Base-by-base conservation (phyloP, 768 basidiomycete species). In the Collybia nuda region DNA sequence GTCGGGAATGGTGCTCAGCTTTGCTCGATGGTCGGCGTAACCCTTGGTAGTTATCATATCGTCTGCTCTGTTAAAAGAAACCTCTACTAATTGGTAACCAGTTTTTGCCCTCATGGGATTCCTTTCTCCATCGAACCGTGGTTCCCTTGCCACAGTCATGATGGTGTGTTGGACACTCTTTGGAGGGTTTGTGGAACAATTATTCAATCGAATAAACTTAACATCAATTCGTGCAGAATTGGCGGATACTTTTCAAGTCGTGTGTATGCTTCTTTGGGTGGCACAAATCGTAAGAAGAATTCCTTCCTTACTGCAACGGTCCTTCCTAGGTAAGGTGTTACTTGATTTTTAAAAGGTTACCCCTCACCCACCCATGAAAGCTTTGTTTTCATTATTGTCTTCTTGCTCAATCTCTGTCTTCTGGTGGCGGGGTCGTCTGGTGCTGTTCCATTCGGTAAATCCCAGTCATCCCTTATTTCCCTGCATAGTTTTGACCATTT, bases 101-200 rank as follows among this genome's bases (percentile, higher is more conserved):
- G 89, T 95, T 8, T 98, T 96, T 64, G 96, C 93, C 6, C 71
- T 96, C 18, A 66, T 97, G 48, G 95, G 95, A 5, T 96, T 98
- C 75, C 78, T 98, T 22, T 95, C 92, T 0, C 96, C 96, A 6
- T 94, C 93, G 14, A 98, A 97, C 62, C 87, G 96, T 18, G 96
- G 96, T 21, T 88, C 93, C 2, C 81, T 98, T 8, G 92, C 92
- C 1, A 97, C 94, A 2, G 88, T 94, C 40, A 90, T 97, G 84
- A 83, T 97, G 76, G 81, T 98, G 12, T 92, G 85, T 65, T 98
- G 93, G 92, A 90, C 94, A 2, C 73, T 97, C 57, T 98, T 98
- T 61, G 93, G 93, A 67, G 75, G 86, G 91, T 84, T 58, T 11
- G 32, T 32, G 32, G 32, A 6, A 4, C 12, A 11, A 32, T 32